Evolutionary conservation across 306 rosid genomes (phyloP), one percentile per base, ranked within the genome.

Genomic region (Neltuma alba): DNA sequence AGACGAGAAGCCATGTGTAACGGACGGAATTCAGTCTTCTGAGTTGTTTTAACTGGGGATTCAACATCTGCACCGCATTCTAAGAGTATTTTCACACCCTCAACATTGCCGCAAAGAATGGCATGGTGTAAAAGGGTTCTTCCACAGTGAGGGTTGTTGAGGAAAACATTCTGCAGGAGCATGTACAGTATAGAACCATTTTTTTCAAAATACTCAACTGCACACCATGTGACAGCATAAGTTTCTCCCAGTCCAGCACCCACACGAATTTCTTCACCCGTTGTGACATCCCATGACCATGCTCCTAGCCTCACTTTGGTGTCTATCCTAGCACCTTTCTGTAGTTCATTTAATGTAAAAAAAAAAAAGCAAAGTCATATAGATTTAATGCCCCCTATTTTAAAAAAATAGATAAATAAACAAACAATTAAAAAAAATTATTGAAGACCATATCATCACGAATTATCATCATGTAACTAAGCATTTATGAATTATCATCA

Each of bases 181-280:
- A 89, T 61, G 75, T 73, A 85, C 77, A 94, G 65, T 68, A 94
- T 86, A 57, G 90, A 87, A 40, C 99, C 97, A 83, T 91, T 91
- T 64, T 72, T 84, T 89, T 94, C 99, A 75, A 94, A 94, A 74
- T 92, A 94, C 87, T 94, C 99, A 72, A 94, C 91, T 23, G 99
- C 99, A 82, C 97, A 92, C 97, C 97, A 94, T 77, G 91, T 72
- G 61, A 92, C 80, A 42, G 82, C 86, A 83, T 91, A 94, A 54
- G 97, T 93, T 77, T 94, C 99, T 37, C 97, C 99, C 30, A 92
- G 86, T 48, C 99, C 97, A 34, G 99, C 99, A 79, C 99, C 99
- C 9, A 92, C 99, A 6, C 99, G 97, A 64, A 88, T 81, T 81
- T 94, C 99, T 83, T 94, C 97, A 47, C 95, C 99, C 0, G 95